Conservation (phyloP, 192 early-diverging fungal genomes). For the Podila horticola region DNA sequence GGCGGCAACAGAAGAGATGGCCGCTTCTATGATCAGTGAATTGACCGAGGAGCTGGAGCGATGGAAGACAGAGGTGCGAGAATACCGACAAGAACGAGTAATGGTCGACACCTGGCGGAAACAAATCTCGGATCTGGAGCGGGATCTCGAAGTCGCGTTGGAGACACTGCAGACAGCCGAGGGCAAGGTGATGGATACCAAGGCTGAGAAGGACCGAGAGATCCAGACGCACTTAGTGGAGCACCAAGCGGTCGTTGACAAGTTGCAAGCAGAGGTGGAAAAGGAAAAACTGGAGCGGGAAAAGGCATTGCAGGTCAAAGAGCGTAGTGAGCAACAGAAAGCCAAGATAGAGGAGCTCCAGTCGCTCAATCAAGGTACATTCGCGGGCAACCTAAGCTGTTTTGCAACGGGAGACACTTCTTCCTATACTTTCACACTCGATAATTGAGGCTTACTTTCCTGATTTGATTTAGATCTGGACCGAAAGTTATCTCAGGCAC, state of each 20-base stretch:
- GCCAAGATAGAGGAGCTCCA: constrained; percentile 5
- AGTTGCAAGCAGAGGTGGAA: not conserved
- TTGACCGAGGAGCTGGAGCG: constrained; percentile 35
- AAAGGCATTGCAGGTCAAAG: not conserved
- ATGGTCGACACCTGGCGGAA: constrained; percentile 18
- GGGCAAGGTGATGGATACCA: constrained; percentile 15
- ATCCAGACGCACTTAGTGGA: not conserved
- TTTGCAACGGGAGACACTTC: too few species aligned
- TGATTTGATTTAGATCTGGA: constrained; percentile 14
- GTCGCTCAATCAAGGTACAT: constrained; percentile 22
- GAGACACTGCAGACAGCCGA: constrained; percentile 30
- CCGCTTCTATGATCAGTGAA: constrained; percentile 5
- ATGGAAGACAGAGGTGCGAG: constrained; percentile 24
- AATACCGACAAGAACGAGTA: constrained; percentile 7
- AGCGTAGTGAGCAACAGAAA: constrained; percentile 8
- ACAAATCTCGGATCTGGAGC: constrained; percentile 36
- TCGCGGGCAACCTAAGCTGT: too few species aligned
- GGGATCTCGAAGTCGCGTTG: constrained; percentile 41
- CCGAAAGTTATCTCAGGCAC: constrained; percentile 23
- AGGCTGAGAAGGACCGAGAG: constrained; percentile 4
- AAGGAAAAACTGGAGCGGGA: constrained; percentile 12
- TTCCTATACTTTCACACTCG: not conserved
- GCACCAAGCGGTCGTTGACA: constrained; percentile 9
- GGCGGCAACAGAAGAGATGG: not conserved
- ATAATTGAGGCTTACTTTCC: too few species aligned